Evolutionary conservation across 306 rosid species (phyloP).

Genomic region (Citrullus amarus): DNA sequence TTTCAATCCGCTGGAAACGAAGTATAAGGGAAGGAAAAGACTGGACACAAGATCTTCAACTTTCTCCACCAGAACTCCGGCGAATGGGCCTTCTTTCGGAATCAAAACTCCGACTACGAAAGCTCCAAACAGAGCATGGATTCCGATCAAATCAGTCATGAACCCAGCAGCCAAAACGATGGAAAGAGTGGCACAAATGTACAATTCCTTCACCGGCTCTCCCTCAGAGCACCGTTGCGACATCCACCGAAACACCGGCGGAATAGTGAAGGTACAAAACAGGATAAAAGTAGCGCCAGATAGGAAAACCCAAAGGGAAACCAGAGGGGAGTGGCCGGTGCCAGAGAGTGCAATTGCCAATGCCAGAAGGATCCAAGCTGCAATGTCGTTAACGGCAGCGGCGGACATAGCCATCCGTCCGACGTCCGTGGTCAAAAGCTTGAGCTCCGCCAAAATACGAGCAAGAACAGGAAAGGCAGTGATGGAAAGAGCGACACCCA

Average conservation of each 20-base stretch:
- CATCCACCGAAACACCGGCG: slow-evolving; percentile 57
- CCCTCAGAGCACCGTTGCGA: slow-evolving; percentile 58
- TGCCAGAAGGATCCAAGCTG: slow-evolving; percentile 87
- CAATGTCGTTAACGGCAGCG: slow-evolving; percentile 85
- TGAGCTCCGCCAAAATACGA: slow-evolving; percentile 75
- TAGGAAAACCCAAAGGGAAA: slow-evolving; percentile 63
- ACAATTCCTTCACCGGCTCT: slow-evolving; percentile 58
- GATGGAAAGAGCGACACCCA: slow-evolving; percentile 65
- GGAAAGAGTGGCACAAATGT: slow-evolving; percentile 50
- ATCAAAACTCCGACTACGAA: slow-evolving; percentile 66
- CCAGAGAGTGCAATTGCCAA: slow-evolving; percentile 80
- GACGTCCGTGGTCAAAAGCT: slow-evolving; percentile 66
- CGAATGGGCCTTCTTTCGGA: slow-evolving; percentile 77
- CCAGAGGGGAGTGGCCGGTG: slow-evolving; percentile 42
- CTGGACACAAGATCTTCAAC: slow-evolving; percentile 89
- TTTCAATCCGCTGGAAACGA: slow-evolving; percentile 85
- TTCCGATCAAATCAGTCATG: slow-evolving; percentile 69
- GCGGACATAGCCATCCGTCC: slow-evolving; percentile 92
- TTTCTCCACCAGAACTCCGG: slow-evolving; percentile 69
- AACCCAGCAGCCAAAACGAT: slow-evolving; percentile 74
- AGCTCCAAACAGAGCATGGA: slow-evolving; percentile 84
- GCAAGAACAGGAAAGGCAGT: slow-evolving; percentile 87
- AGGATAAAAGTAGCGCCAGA: slow-evolving; percentile 47
- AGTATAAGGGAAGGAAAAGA: slow-evolving; percentile 68
- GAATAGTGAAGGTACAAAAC: slow-evolving; percentile 23